Conservation (phyloP, 2,329 filamentous ascomycete genomes). For the Diaporthe caulivora region DNA sequence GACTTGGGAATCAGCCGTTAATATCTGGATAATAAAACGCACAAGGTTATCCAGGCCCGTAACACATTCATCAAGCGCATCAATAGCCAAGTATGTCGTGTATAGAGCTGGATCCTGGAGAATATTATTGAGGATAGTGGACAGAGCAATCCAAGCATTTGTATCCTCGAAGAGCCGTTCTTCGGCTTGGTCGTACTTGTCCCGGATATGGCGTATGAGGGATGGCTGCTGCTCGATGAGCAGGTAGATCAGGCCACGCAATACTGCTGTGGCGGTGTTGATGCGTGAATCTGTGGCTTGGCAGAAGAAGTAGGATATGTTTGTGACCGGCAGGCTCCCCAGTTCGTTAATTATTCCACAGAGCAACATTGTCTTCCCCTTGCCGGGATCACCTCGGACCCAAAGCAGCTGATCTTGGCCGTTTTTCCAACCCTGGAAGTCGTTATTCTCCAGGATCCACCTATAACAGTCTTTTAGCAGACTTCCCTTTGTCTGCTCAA, state of each 20-base stretch:
- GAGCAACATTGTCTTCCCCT: not conserved
- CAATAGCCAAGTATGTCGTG: not conserved
- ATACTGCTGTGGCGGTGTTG: too few relatives aligned
- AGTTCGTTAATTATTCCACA: not conserved
- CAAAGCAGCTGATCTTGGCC: too few relatives aligned
- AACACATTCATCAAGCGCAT: too few relatives aligned
- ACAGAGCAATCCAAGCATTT: not conserved
- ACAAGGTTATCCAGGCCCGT: too few relatives aligned
- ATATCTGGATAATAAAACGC: not conserved
- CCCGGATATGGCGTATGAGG: not conserved
- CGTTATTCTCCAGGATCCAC: not conserved
- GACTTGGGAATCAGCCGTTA: too few relatives aligned
- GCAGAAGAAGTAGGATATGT: too few relatives aligned
- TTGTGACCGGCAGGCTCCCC: rapidly evolving
- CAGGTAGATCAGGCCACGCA: too few relatives aligned
- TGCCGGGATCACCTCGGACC: not conserved
- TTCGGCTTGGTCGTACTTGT: not conserved
- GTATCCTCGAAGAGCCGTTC: too few relatives aligned
- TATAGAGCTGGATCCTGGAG: not conserved
- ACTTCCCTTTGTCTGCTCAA: not conserved
- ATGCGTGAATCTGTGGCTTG: too few relatives aligned
- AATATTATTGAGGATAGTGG: not conserved
- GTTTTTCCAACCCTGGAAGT: not conserved
- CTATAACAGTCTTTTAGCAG: rapidly evolving
- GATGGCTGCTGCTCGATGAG: not conserved